A percentile compares a stretch with the other conserved stretches of the same genome.
Evolutionary conservation across 139 green algal species (phyloP).

Genomic region (Pleodorina starrii): DNA sequence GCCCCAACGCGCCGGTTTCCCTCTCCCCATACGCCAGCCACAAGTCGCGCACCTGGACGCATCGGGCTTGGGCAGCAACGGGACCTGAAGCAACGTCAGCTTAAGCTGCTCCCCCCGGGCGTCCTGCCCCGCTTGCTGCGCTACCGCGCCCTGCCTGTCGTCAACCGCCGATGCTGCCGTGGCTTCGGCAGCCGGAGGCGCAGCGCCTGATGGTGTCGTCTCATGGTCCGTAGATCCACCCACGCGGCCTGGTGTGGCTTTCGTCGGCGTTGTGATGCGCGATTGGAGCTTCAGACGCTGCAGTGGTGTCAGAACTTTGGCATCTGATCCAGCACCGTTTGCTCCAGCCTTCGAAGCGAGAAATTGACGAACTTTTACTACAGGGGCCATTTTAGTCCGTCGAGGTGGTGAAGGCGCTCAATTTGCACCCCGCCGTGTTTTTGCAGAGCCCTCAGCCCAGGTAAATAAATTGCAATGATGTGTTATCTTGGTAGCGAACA

Average conservation of each 20-base stretch:
- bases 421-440: too few species aligned
- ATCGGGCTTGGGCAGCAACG: conserved; percentile 28
- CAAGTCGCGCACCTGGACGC: neutral
- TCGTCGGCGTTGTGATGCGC: neutral
- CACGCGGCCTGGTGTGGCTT: neutral
- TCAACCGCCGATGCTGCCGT: neutral
- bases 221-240: too few species aligned
- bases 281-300: neutral
- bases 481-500: too few species aligned
- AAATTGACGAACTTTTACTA: conserved; percentile 7
- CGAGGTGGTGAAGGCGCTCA: too few species aligned
- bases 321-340: neutral
- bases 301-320: neutral
- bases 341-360: neutral
- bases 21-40: too few species aligned
- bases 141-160: neutral
- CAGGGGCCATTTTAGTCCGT: neutral
- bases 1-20: too few species aligned
- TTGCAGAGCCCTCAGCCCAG: too few species aligned
- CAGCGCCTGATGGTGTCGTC: neutral
- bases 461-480: too few species aligned
- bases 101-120: neutral
- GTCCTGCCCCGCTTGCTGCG: neutral
- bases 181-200: neutral
- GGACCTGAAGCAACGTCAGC: conserved; percentile 2